Evolutionary conservation across 768 basidiomycete genomes (phyloP), one percentile per base, ranked within the genome.

Genomic region (Ramaria rubella): DNA sequence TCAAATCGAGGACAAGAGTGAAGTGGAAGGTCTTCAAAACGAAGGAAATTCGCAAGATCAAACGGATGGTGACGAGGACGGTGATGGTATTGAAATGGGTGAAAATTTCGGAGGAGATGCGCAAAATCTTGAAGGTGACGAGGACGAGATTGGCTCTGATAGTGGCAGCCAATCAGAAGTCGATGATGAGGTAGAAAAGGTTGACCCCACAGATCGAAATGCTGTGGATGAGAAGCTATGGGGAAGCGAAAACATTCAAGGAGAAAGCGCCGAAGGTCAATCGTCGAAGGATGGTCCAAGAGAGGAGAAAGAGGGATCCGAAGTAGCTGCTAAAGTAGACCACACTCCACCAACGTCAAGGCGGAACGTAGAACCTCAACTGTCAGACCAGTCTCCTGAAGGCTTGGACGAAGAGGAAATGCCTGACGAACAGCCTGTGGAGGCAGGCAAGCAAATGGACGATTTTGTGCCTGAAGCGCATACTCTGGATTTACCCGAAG

Each of bases 181-280:
- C 5, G 55, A 56, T 6, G 94, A 98, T 61, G 83, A 85, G 60
- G 67, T 94, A 29, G 93, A 83, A 6, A 79, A 93, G 49, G 72
- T 98, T 30, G 92, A 95, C 70, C 79, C 83, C 2, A 74, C 80
- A 17, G 95, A 97, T 71, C 87, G 90, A 8, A 77, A 82, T 24
- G 85, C 86, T 0, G 81, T 96, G 15, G 95, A 98, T 65, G 95
- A 99, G 73, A 97, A 98, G 73, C 75, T 99, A 62, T 98, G 96
- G 95, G 93, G 89, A 19, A 90, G 94, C 60, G 87, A 95, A 62
- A 69, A 75, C 49, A 81, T 80, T 12, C 77, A 81, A 4, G 75
- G 80, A 26, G 77, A 82, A 21, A 68, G 75, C n/a, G 70, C 69
- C 26, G 77, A 83, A 44, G 79, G 81, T 45, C 81, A 83, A 66